These are phyloP conservation scores for Pichia sp. DNA, from an alignment of 1,139 yeast genomes.

Conservation along the genomic window DNA sequence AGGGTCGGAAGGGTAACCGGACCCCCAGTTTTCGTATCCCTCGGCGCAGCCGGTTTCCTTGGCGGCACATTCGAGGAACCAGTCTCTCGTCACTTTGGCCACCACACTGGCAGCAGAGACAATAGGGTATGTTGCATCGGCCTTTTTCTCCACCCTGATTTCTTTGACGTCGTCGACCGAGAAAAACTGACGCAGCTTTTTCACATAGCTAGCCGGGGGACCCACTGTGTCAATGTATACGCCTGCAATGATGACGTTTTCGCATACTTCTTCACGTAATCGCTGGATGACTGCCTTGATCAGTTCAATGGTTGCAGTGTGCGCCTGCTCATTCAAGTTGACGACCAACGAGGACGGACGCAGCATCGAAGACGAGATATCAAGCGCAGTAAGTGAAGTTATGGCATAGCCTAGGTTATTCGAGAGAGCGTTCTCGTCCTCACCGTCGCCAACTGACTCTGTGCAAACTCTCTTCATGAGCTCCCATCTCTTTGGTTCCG, in stretches of 20 bases:
- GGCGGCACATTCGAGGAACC: slow-evolving; percentile 39
- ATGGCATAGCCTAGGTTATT: slow-evolving; percentile 82
- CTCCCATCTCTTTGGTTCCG: slow-evolving; percentile 62
- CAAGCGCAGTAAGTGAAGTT: slow-evolving; percentile 78
- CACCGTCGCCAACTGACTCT: slow-evolving; percentile 1
- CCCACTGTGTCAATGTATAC: slow-evolving; percentile 95
- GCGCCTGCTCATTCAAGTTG: slow-evolving; percentile 93
- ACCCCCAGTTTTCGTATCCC: slow-evolving; percentile 49
- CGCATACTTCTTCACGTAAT: slow-evolving; percentile 44
- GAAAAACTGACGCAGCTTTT: slow-evolving; percentile 62
- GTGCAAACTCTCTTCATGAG: slow-evolving; percentile 50
- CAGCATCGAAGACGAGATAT: slow-evolving; percentile 86
- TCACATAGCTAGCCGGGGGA: slow-evolving; percentile 81
- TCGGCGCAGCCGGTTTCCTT: slow-evolving; percentile 14
- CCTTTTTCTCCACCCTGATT: slow-evolving; percentile 89
- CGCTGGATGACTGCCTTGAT: slow-evolving; percentile 57
- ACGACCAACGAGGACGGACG: slow-evolving; percentile 53
- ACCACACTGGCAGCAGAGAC: slow-evolving; percentile 97
- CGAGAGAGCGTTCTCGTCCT: slow-evolving; percentile 33
- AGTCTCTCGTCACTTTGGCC: slow-evolving; percentile 93
- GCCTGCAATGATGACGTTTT: slow-evolving; percentile 41
- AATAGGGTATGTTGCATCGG: slow-evolving; percentile 89
- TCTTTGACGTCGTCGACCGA: slow-evolving; percentile 48
- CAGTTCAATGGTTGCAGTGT: slow-evolving; percentile 81
- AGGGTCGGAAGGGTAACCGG: slow-evolving; percentile 95